A percentile compares a stretch with the other conserved stretches of the same genome.
Conservation (phyloP, 441 rosid species). For the Bocquillonia castaneifolia region DNA sequence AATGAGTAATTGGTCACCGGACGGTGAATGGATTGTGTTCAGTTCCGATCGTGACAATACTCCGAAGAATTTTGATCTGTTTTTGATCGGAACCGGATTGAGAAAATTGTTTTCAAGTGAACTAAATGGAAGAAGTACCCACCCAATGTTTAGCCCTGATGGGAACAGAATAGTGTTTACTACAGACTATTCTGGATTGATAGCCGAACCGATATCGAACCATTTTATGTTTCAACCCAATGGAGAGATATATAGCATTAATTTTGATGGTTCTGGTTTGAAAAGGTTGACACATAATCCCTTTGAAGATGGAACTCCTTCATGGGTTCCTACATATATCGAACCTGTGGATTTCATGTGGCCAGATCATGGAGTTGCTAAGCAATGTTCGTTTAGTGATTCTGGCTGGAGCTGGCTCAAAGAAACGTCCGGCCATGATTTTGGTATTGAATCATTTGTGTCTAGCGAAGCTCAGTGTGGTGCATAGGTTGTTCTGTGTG, state of each 20-base stretch:
- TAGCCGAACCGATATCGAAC: conserved; percentile 85
- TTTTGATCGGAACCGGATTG: conserved; percentile 65
- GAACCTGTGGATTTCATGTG: conserved; percentile 46
- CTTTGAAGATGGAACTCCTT: conserved; percentile 84
- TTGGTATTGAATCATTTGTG: not conserved
- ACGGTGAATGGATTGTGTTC: conserved; percentile 67
- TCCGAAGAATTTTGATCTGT: conserved; percentile 66
- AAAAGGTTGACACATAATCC: conserved; percentile 73
- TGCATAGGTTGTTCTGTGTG: not conserved
- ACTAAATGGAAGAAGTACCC: conserved; percentile 59
- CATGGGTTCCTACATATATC: conserved; percentile 57
- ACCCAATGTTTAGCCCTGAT: conserved; percentile 74
- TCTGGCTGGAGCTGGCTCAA: conserved; percentile 81
- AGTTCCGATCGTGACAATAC: conserved; percentile 66
- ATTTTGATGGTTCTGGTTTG: conserved; percentile 65
- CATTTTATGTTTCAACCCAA: conserved; percentile 74
- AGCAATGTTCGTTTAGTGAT: conserved; percentile 40
- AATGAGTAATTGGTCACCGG: conserved; percentile 78
- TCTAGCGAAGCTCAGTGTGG: not conserved
- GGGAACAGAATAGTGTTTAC: conserved; percentile 62
- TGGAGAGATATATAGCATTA: conserved; percentile 74
- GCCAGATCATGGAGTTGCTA: conserved; percentile 20
- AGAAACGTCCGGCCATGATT: conserved; percentile 30
- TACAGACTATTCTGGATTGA: conserved; percentile 67
- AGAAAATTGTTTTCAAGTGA: conserved; percentile 67